Conservation (phyloP, 305 asterid genomes). For the Solanum hybrid region DNA sequence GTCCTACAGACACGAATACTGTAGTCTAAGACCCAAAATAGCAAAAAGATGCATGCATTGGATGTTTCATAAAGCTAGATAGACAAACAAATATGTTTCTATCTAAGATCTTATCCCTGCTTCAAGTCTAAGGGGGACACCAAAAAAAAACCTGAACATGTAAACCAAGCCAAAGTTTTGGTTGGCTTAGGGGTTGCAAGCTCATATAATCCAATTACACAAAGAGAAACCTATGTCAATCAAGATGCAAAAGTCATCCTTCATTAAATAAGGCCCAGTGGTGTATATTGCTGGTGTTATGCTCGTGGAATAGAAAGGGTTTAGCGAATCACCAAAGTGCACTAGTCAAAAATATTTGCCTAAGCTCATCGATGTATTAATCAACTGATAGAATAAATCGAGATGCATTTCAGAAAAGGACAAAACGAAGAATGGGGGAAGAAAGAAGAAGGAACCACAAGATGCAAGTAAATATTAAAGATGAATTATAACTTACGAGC, state of each 20-base stretch:
- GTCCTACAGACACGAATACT: not conserved
- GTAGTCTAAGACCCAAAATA: not conserved
- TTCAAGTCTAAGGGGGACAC: not conserved
- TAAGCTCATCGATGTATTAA: not conserved
- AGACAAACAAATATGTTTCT: not conserved
- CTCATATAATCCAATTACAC: not conserved
- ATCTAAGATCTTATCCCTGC: not conserved
- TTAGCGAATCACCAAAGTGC: not conserved
- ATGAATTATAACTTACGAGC: conserved; percentile 44
- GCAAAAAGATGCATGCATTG: not conserved
- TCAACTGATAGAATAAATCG: not conserved
- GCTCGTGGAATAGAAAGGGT: not conserved
- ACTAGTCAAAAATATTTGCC: not conserved
- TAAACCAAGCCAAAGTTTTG: not conserved
- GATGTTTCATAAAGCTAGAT: not conserved
- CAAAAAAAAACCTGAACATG: not conserved
- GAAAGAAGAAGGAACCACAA: not conserved
- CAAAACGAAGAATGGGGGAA: not conserved
- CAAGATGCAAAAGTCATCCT: not conserved
- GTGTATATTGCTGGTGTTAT: not conserved
- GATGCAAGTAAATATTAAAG: not conserved
- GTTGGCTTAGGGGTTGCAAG: not conserved
- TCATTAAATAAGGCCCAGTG: not conserved
- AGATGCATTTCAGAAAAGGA: not conserved
- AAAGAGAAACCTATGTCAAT: not conserved